phyloP scores from a whole-genome alignment of 495 filamentous ascomycete genomes.

The Penicillium pulvis region DNA sequence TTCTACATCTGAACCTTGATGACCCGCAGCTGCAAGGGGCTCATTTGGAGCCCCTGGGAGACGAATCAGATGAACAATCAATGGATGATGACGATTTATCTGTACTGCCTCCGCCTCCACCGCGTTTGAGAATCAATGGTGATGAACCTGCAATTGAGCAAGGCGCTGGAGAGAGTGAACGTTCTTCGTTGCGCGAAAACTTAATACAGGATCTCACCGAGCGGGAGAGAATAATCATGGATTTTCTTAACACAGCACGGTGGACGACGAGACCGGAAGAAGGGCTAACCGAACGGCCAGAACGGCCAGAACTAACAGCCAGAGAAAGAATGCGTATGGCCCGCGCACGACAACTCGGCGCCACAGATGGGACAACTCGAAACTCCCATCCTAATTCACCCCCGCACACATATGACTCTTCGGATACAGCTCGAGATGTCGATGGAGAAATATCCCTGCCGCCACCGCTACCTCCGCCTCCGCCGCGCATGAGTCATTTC shows the following conservation, averaged over 20 bases:
- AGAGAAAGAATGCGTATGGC: constrained; percentile 31
- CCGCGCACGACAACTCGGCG: constrained; percentile 39
- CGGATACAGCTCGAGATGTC: constrained; percentile 32
- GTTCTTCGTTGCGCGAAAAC: constrained; percentile 36
- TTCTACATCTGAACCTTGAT: constrained; percentile 62
- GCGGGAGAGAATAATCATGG: constrained; percentile 59
- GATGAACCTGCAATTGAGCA: constrained; percentile 27
- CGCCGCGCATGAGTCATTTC: constrained; percentile 17
- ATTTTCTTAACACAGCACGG: constrained; percentile 54
- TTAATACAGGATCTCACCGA: constrained; percentile 54
- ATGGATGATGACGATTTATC: constrained; percentile 31
- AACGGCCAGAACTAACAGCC: constrained; percentile 30
- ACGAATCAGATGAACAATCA: constrained; percentile 24
- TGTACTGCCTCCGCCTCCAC: constrained; percentile 32
- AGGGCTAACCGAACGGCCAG: constrained; percentile 37
- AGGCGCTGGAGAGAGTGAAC: constrained; percentile 22
- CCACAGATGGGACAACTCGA: constrained; percentile 45
- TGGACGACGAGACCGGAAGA: constrained; percentile 42
- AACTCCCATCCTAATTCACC: constrained; percentile 42
- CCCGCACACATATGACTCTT: constrained; percentile 27
- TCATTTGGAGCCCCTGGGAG: constrained; percentile 48
- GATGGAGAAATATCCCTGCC: constrained; percentile 1
- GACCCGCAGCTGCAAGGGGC: constrained; percentile 55
- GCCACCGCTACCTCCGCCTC: not conserved
- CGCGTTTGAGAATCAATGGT: constrained; percentile 19